These are phyloP conservation scores for Botrytis aclada DNA, from an alignment of 2,329 filamentous ascomycete species.

Conservation along the genomic window DNA sequence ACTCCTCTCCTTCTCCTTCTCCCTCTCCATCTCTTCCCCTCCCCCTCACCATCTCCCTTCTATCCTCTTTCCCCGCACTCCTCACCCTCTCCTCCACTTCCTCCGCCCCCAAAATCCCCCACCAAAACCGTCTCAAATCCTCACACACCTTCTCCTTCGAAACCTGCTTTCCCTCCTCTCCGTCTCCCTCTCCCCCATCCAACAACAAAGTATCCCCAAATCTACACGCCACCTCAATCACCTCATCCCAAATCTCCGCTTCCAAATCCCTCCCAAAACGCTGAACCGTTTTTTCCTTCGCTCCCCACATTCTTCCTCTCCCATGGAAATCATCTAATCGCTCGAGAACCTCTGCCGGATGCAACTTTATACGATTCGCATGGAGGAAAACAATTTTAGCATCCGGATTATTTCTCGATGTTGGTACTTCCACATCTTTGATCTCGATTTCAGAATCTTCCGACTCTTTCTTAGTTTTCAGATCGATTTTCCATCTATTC, in stretches of 20 bases:
- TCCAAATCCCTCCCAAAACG: conserved; percentile 17
- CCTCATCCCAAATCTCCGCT: conserved; percentile 15
- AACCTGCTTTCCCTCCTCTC: neutral
- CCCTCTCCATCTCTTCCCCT: neutral
- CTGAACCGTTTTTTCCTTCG: neutral
- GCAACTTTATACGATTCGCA: conserved; percentile 15
- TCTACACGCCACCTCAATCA: conserved; percentile 19
- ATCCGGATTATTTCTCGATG: neutral
- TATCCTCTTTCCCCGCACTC: neutral
- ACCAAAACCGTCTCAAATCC: conserved; percentile 19
- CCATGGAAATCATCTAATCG: neutral
- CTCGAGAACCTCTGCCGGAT: neutral
- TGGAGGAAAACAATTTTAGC: conserved; percentile 13
- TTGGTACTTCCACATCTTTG: neutral
- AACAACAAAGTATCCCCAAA: conserved; percentile 3
- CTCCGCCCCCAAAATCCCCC: conserved; percentile 7
- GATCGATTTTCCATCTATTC: neutral
- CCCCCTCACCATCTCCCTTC: neutral
- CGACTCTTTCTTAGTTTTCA: neutral
- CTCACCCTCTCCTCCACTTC: conserved; percentile 3
- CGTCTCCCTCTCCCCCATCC: neutral
- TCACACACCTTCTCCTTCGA: neutral
- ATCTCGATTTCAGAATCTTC: neutral
- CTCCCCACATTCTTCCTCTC: conserved; percentile 9
- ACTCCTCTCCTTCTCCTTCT: neutral